Evolutionary conservation across 257 asterid genomes (phyloP).

Genomic region (Primulina tabacum): DNA sequence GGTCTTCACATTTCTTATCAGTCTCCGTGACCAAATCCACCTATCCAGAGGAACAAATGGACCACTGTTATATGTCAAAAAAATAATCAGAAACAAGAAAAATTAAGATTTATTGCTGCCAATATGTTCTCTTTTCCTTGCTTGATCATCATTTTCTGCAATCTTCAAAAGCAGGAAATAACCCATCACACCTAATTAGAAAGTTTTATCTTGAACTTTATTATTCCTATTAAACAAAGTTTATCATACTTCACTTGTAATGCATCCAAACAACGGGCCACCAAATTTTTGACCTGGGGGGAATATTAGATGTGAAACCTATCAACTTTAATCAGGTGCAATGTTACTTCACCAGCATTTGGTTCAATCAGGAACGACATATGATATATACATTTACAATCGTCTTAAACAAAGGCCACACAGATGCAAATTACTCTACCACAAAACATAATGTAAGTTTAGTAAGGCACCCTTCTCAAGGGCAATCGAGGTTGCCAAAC

Average conservation of each 20-base stretch:
- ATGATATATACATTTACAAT: neutral
- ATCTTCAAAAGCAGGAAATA: neutral
- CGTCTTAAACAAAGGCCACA: neutral
- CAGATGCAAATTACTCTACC: neutral
- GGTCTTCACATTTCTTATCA: slow-evolving; percentile 83
- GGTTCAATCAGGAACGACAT: neutral
- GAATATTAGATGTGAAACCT: neutral
- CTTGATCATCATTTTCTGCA: neutral
- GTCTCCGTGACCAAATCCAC: slow-evolving; percentile 98
- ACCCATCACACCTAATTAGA: neutral
- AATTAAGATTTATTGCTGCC: neutral
- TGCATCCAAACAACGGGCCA: neutral
- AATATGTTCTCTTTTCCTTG: neutral
- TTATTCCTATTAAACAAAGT: no score
- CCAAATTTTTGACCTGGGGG: neutral
- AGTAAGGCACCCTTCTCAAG: neutral
- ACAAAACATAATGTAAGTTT: no score
- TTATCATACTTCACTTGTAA: neutral
- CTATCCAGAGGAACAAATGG: slow-evolving; percentile 30
- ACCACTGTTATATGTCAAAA: neutral
- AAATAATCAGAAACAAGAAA: neutral
- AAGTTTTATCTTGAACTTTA: neutral
- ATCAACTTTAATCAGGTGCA: neutral
- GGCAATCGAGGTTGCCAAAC: neutral
- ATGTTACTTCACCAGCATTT: neutral